These are phyloP conservation scores for Scleroderma bovista DNA, from an alignment of 768 basidiomycete genomes.

Conservation along the genomic window DNA sequence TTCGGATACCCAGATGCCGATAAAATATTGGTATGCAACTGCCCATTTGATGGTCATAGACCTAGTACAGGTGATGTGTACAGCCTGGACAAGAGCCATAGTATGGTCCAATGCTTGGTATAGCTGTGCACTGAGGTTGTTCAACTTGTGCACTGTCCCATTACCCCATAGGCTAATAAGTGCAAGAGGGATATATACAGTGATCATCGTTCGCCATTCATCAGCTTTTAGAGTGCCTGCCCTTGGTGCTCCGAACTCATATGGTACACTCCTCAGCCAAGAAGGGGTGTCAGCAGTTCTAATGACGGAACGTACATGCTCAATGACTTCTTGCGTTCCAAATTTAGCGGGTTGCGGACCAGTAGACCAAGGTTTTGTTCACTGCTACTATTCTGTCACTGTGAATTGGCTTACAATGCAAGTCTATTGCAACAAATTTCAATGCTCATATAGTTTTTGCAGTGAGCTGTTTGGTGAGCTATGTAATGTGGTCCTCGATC, in stretches of 20 bases:
- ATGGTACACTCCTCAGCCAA: conserved; percentile 9
- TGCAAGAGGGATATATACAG: conserved; percentile 30
- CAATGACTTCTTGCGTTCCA: too few relatives aligned
- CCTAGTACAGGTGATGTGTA: conserved; percentile 13
- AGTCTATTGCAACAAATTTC: too few relatives aligned
- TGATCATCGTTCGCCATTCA: conserved; percentile 28
- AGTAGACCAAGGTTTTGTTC: too few relatives aligned
- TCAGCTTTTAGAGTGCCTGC: conserved; percentile 34
- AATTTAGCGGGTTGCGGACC: too few relatives aligned
- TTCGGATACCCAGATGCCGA: too few relatives aligned
- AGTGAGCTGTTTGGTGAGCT: too few relatives aligned
- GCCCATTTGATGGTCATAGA: conserved; percentile 7
- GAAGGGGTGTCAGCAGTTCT: conserved; percentile 1
- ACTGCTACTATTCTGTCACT: too few relatives aligned
- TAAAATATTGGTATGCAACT: conserved; percentile 2
- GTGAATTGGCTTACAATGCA: too few relatives aligned
- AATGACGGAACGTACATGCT: too few relatives aligned
- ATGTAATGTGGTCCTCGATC: too few relatives aligned
- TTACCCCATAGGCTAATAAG: conserved; percentile 29
- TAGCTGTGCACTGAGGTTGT: background rate
- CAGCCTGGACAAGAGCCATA: conserved; percentile 26
- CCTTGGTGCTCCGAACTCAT: conserved; percentile 15
- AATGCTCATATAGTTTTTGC: too few relatives aligned
- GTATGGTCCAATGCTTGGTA: conserved; percentile 20
- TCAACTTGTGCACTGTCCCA: background rate